A percentile compares a stretch with the other conserved stretches of the same genome.
phyloP scores from a whole-genome alignment of 306 rosid species.

The Herpetospermum pedunculosum region DNA sequence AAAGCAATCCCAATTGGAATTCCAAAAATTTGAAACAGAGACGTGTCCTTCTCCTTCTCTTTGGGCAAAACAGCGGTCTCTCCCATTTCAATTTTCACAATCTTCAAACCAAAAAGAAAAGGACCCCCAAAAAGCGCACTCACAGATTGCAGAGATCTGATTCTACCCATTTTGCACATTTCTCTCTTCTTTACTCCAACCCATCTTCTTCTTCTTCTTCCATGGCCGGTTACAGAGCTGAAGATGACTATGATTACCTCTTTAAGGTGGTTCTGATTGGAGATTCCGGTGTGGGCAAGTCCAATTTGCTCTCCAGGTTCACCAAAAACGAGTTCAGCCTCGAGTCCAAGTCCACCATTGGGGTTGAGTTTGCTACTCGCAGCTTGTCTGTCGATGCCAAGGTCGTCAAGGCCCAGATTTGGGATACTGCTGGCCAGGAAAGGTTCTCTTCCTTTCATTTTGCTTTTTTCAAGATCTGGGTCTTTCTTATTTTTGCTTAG shows the following conservation, averaged over 20 bases:
- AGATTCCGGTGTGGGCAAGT: conserved; percentile 54
- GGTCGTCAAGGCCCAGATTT: conserved; percentile 53
- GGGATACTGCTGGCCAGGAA: conserved; percentile 68
- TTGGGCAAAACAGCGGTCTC: background rate
- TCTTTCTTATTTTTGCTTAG: background rate
- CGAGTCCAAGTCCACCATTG: conserved; percentile 55
- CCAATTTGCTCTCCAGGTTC: conserved; percentile 49
- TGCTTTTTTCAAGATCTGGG: conserved; percentile 11
- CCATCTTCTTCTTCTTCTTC: background rate
- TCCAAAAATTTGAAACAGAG: background rate
- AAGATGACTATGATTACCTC: conserved; percentile 49
- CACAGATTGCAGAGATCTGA: background rate
- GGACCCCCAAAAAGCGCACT: background rate
- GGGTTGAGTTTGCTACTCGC: conserved; percentile 55
- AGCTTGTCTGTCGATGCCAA: conserved; percentile 42
- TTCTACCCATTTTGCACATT: background rate
- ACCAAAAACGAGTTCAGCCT: conserved; percentile 52
- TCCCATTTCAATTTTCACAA: background rate
- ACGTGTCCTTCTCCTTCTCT: background rate
- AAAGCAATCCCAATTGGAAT: background rate
- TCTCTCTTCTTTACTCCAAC: background rate
- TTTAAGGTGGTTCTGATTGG: conserved; percentile 52
- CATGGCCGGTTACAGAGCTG: conserved; percentile 55
- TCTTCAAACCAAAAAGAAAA: background rate
- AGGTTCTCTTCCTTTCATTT: conserved; percentile 14